Evolutionary conservation across 257 asterid species (phyloP).

Genomic region (Solanum tarapatanum): DNA sequence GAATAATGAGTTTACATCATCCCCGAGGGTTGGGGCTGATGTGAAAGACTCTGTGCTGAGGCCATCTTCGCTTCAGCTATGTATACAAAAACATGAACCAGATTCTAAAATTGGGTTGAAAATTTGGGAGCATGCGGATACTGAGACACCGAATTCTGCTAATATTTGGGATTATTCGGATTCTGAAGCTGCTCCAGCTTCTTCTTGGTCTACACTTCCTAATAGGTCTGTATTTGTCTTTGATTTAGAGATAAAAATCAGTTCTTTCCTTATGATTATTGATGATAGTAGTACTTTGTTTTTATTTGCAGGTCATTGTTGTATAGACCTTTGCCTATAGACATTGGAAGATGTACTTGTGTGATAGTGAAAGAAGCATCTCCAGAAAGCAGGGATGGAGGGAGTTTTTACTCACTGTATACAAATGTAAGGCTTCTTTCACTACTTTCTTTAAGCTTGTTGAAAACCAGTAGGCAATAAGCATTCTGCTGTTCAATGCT

Average conservation of each 20-base stretch:
- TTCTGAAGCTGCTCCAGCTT: conserved; percentile 85
- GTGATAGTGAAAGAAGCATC: conserved; percentile 75
- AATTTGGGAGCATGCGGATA: conserved; percentile 28
- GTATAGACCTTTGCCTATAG: conserved; percentile 83
- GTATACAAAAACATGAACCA: conserved; percentile 53
- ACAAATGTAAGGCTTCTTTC: conserved; percentile 48
- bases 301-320: conserved; percentile 43
- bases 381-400: conserved; percentile 45
- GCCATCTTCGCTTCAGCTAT: conserved; percentile 59
- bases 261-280: background rate
- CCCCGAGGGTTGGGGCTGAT: background rate
- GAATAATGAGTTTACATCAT: background rate
- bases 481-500: background rate
- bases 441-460: background rate
- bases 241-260: background rate
- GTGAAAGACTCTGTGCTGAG: conserved; percentile 31
- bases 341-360: conserved; percentile 83
- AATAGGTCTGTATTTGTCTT: conserved; percentile 33
- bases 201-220: conserved; percentile 88
- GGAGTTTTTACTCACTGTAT: conserved; percentile 62
- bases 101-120: conserved; percentile 39
- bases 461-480: background rate
- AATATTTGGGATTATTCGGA: conserved; percentile 82
- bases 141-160: conserved; percentile 33
- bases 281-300: background rate